Base-by-base conservation (phyloP, 2,329 filamentous ascomycete species). In the Hypomyces perniciosus region DNA sequence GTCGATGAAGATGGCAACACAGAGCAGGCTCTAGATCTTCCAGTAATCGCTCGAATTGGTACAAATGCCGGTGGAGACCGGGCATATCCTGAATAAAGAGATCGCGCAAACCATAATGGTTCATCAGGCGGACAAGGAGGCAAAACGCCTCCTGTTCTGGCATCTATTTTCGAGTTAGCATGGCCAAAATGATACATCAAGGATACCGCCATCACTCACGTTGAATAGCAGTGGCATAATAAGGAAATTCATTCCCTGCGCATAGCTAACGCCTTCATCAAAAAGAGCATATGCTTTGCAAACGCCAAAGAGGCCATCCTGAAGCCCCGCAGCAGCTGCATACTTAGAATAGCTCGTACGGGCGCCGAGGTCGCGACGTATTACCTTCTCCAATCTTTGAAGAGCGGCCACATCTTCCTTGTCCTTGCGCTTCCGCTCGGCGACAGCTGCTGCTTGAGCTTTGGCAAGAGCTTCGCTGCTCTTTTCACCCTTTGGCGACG, bases 201-300 rank as follows among this genome's bases (percentile, higher is more conserved):
- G 20, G 20, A 20, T 20, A 20, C 20, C 20, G 20, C 20, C 20
- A 20, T 29, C 10, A 67, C 84, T 76, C 72, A 88, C 85, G 66
- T 96, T 97, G 72, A 99, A 96, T 1, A 99, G 75, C 13, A 99
- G 69, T 27, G 95, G 93, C 90, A 97, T 97, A 44, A 90, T 88
- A 53, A 99, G 82, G 63, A 99, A 99, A 65, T 97, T 99, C 88
- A 99, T 96, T 64, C 93, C 93, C 68, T 99, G 93, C 0, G 95
- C 92, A 68, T 99, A 99, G 31, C 93, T 92, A 34, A 99, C 93
- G 6, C 79, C 86, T 62, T 96, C 90, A 62, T 99, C 93, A 60
- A 91, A 97, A 30, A 99, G 76, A 10, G 93, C 93, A 70, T 99
- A 99, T 2, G 93, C 91, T 69, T 97, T 99, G 74, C 93, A 99